Base-by-base conservation (phyloP, 352 stramenopile species). In the Phytophthora megakarya region DNA sequence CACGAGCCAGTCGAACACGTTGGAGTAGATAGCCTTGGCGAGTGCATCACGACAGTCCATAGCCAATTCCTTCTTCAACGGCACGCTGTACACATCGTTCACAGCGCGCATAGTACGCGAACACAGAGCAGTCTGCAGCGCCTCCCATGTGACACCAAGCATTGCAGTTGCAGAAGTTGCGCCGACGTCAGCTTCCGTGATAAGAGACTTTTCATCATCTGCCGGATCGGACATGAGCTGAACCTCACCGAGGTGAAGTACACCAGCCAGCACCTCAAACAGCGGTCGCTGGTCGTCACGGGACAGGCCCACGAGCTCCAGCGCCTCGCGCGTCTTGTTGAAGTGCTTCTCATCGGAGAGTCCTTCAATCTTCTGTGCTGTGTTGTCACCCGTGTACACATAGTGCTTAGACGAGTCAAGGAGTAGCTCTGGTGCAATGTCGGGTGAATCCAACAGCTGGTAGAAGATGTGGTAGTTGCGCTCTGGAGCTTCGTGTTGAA, bases 381-480 rank as follows among this genome's bases (percentile, higher is more conserved):
- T 85, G 54, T 84, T 87, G 55, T 89, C 67, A 40, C 83, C 84
- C 12, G 81, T 78, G 72, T 92, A 93, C 44, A 70, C 54, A 33
- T 93, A 93, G 40, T 75, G 64, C 35, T 74, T 88, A 21, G 59
- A 39, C 5, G 66, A 11, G 30, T 93, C 78, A 5, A 92, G 70
- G 23, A 78, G 64, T 22, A 88, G 43, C 10, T 89, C 75, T 13
- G 72, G 65, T 8, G 65, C 65, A 35, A 73, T 74, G 39, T 86
- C 54, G 7, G 81, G 58, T 12, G 76, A 86, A 61, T 93, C 86
- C 5, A 92, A 48, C 25, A 90, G 65, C 63, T 98, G 87, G 71
- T 98, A 98, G 70, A 98, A 98, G 62, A 99, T 98, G 76, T 99
- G 95, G 76, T 98, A 98, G 70, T 98, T 98, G 22, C 96, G 77